phyloP scores from a whole-genome alignment of 495 filamentous ascomycete genomes.

The Talaromyces trachyspermus region DNA sequence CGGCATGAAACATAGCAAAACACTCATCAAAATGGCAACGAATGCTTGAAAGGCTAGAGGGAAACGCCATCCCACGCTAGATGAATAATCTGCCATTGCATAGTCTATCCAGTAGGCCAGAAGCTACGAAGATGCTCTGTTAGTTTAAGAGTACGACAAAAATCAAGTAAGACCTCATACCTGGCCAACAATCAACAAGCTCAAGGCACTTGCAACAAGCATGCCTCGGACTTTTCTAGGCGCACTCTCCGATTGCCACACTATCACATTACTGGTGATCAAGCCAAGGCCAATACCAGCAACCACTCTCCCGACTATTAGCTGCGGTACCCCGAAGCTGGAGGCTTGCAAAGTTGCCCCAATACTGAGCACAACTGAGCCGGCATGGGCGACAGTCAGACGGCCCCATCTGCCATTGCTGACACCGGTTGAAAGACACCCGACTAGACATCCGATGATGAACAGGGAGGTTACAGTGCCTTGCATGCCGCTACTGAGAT shows the following conservation, averaged over 20 bases:
- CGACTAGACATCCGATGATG: conserved; percentile 1
- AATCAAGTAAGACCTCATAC: background rate
- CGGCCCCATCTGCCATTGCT: conserved; percentile 1
- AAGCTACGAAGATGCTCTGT: background rate
- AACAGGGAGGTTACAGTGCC: conserved; percentile 11
- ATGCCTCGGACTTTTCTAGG: conserved; percentile 9
- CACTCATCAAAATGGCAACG: conserved; percentile 15
- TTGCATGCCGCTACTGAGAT: conserved; percentile 14
- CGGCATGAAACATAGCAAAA: conserved; percentile 18
- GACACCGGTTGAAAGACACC: conserved; percentile 2
- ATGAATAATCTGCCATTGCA: conserved; percentile 9
- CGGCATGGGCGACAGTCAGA: conserved; percentile 28
- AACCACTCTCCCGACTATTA: conserved; percentile 36
- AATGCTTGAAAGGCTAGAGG: conserved; percentile 37
- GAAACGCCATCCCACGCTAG: conserved; percentile 34
- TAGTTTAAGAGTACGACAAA: background rate
- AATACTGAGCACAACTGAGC: conserved; percentile 40
- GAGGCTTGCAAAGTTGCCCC: conserved; percentile 45
- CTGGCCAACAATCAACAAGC: conserved; percentile 12
- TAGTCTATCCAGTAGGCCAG: conserved; percentile 28
- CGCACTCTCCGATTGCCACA: conserved; percentile 13
- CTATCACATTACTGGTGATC: conserved; percentile 11
- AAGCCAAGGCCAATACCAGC: conserved; percentile 14
- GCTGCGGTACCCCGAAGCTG: conserved; percentile 32
- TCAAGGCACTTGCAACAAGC: conserved; percentile 10